These are phyloP conservation scores for Plenodomus tracheiphilus DNA, from an alignment of 2,329 filamentous ascomycete genomes.

Conservation along the genomic window DNA sequence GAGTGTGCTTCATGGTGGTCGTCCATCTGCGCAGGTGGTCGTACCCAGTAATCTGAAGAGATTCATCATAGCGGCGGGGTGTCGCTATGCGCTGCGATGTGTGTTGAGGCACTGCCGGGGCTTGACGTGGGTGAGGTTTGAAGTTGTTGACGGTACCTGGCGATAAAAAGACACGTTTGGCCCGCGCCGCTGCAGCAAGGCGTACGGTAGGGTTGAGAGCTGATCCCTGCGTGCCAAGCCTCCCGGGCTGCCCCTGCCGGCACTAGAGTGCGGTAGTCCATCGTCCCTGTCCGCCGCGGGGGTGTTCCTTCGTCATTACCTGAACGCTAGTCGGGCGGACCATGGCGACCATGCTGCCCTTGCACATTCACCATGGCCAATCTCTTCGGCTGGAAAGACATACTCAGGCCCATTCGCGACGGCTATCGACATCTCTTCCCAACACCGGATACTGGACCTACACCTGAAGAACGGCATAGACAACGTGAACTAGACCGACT, in stretches of 20 bases:
- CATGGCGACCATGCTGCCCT: neutral
- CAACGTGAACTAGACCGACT: slow-evolving; percentile 36
- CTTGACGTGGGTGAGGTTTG: slow-evolving; percentile 15
- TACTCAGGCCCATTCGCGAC: slow-evolving; percentile 45
- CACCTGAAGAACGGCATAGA: slow-evolving; percentile 36
- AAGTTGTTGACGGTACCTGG: slow-evolving; percentile 9
- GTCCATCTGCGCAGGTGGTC: slow-evolving; percentile 17
- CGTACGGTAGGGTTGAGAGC: slow-evolving; percentile 20
- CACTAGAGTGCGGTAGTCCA: too few relatives aligned
- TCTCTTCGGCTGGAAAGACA: slow-evolving; percentile 43
- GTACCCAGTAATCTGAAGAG: slow-evolving; percentile 69
- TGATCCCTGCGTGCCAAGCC: slow-evolving; percentile 40
- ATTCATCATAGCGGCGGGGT: slow-evolving; percentile 60
- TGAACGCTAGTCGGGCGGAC: neutral
- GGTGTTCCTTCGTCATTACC: neutral
- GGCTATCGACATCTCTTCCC: slow-evolving; percentile 44
- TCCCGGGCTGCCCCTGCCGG: slow-evolving; percentile 25
- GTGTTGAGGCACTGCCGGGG: slow-evolving; percentile 18
- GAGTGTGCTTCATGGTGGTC: neutral
- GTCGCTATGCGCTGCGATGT: slow-evolving; percentile 19
- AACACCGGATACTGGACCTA: slow-evolving; percentile 38
- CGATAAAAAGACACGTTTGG: slow-evolving; percentile 45
- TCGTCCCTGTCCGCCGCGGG: slow-evolving; percentile 16
- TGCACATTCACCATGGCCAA: slow-evolving; percentile 18
- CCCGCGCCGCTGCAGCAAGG: slow-evolving; percentile 20